Evolutionary conservation across 139 green algal genomes (phyloP).

Genomic region (Micromonas pusilla): DNA sequence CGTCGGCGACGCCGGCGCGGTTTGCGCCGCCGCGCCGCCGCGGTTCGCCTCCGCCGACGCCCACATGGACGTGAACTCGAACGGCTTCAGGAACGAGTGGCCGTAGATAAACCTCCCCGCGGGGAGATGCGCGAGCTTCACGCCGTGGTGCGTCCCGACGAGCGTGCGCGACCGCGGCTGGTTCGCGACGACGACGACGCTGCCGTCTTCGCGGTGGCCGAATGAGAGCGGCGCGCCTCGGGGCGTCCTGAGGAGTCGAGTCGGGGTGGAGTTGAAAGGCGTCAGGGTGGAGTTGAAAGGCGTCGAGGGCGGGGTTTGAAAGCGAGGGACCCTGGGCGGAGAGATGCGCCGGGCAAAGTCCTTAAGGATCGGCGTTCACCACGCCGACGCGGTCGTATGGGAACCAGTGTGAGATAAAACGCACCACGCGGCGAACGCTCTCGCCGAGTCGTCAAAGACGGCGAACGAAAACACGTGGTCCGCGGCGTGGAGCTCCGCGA

Average conservation of each 20-base stretch:
- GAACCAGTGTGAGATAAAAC: too few species aligned
- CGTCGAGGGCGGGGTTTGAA: too few species aligned
- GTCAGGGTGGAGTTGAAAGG: too few species aligned
- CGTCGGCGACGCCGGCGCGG: not conserved
- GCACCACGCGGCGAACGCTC: not conserved
- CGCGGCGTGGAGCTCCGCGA: not conserved
- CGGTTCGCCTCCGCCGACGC: not conserved
- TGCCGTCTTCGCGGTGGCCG: conserved; percentile 6
- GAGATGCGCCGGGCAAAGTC: too few species aligned
- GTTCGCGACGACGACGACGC: not conserved
- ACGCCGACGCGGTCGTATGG: too few species aligned
- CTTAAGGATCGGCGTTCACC: too few species aligned
- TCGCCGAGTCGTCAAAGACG: not conserved
- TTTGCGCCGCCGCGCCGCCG: not conserved
- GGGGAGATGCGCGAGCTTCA: conserved; percentile 14
- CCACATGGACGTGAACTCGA: conserved; percentile 19
- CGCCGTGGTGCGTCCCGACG: not conserved
- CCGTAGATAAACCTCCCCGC: conserved; percentile 15
- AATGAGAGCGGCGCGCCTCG: conserved; percentile 1
- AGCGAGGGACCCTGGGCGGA: too few species aligned
- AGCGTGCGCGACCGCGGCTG: not conserved
- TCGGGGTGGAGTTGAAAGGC: too few species aligned
- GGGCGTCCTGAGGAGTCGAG: too few species aligned
- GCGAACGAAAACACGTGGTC: not conserved
- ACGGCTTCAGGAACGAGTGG: conserved; percentile 6